These are phyloP conservation scores for Ogataea pilisensis DNA, from an alignment of 805 yeast species.

Conservation along the genomic window DNA sequence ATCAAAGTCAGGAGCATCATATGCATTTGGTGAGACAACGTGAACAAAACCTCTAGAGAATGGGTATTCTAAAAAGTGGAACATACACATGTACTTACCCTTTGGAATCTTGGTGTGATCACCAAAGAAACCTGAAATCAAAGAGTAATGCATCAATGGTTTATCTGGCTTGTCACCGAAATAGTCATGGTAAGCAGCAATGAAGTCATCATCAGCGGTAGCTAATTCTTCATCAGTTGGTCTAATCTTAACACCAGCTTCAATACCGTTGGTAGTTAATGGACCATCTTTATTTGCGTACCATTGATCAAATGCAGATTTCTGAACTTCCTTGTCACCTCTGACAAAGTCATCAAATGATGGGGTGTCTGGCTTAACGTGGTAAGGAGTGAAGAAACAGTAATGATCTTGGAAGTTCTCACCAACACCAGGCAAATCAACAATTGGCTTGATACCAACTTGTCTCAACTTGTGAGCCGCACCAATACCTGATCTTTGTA, in stretches of 20 bases:
- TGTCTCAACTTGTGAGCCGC: slow-evolving; percentile 27
- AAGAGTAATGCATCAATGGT: slow-evolving; percentile 30
- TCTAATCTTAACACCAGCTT: slow-evolving; percentile 31
- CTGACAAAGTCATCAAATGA: slow-evolving; percentile 28
- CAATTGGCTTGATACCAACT: slow-evolving; percentile 27
- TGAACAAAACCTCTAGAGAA: slow-evolving; percentile 28
- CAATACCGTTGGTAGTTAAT: slow-evolving; percentile 29
- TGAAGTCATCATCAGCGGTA: slow-evolving; percentile 26
- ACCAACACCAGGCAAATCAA: slow-evolving; percentile 31
- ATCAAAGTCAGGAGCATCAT: slow-evolving; percentile 27
- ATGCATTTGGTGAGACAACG: slow-evolving; percentile 22
- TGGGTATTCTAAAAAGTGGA: slow-evolving; percentile 31
- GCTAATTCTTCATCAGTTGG: slow-evolving; percentile 27
- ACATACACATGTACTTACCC: slow-evolving; percentile 28
- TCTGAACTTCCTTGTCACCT: slow-evolving; percentile 26
- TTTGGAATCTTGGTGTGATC: slow-evolving; percentile 29
- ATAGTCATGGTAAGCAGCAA: slow-evolving; percentile 24
- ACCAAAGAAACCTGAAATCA: slow-evolving; percentile 29
- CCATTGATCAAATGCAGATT: slow-evolving; percentile 28
- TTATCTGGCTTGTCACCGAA: slow-evolving; percentile 28
- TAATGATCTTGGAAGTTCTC: slow-evolving; percentile 30
- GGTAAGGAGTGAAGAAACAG: slow-evolving; percentile 28
- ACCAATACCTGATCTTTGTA: slow-evolving; percentile 44
- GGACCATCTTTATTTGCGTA: slow-evolving; percentile 30
- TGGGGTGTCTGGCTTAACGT: slow-evolving; percentile 26